Base-by-base conservation (phyloP, 352 stramenopile species). In the Globisporangium megalacanthum region DNA sequence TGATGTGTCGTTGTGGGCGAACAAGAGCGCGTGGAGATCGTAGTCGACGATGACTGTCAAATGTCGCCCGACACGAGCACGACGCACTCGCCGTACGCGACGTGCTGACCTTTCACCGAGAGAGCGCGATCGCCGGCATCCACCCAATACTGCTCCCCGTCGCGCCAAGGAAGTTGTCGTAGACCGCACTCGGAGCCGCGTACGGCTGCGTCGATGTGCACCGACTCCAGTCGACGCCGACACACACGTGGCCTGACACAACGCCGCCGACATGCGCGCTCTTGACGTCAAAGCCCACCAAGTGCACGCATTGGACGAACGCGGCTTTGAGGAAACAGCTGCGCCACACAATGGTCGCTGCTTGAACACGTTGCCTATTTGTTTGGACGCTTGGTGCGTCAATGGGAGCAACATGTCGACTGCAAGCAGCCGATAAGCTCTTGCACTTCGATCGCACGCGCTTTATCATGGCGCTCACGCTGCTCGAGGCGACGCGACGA, bases 341-440 rank as follows among this genome's bases (percentile, higher is more conserved):
- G 41, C 79, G 78, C 85, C 85, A 95, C 33, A 37, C 33, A 8
- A 4, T 37, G 5, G 33, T 8, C 0, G 69, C 55, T 50, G 79
- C 72, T 88, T 84, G 56, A 95, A 95, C 31, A 94, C 82, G 36
- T 95, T 95, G 63, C 94, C 89, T 47, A 94, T 72, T n/a, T 81
- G 71, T 50, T 90, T 91, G 3, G 78, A 83, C 31, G 70, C 65
- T 45, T 83, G 77, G 10, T 78, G 68, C 49, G 74, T 65, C 14
- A 66, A 71, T 1, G 67, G 72, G 3, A 76, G 52, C 6, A 75
- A 71, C 25, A 72, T 73, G 60, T 90, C 77, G 7, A 73, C 58
- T 33, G 71, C 68, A 22, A 80, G 51, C 62, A 80, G 69, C 15
- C 74, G 68, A 20, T 92, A 6, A 84, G 49, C 54, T 90, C 80